phyloP scores from a whole-genome alignment of 2,329 filamentous ascomycete genomes.

The Claviceps monticola region DNA sequence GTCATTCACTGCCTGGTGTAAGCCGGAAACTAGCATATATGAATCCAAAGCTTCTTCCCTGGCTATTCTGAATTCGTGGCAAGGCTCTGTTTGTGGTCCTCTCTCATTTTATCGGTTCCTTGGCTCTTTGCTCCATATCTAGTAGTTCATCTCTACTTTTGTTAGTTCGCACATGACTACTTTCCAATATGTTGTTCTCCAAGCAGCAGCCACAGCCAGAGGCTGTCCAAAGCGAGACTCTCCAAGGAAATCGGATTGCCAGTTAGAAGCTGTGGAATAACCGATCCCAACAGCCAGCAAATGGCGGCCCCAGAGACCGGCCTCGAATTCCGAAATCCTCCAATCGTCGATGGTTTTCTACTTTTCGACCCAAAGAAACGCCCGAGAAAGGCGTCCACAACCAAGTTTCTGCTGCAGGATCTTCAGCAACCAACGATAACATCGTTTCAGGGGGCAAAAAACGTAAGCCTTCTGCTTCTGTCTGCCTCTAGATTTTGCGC shows the following conservation, averaged over 20 bases:
- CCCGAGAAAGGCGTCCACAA: background rate
- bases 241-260: constrained; percentile 6
- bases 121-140: constrained; percentile 4
- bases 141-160: constrained; percentile 3
- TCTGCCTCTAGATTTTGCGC: background rate
- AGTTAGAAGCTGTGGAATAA: constrained; percentile 17
- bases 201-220: constrained; percentile 8
- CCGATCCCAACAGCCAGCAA: constrained; percentile 8
- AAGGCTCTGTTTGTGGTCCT: constrained; percentile 1
- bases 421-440: background rate
- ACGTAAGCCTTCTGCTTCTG: background rate
- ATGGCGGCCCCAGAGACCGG: constrained; percentile 1
- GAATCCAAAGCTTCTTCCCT: background rate
- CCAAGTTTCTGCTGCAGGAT: background rate
- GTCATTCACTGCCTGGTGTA: background rate
- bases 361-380: constrained; percentile 6
- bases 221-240: constrained; percentile 3
- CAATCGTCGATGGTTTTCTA: constrained; percentile 10
- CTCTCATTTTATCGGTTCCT: constrained; percentile 1
- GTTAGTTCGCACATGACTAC: constrained; percentile 6
- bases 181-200: constrained; percentile 11
- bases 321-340: constrained; percentile 1
- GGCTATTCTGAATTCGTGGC: background rate
- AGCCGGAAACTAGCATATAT: background rate
- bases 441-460: background rate